These are phyloP conservation scores for Fusarium acutatum DNA, from an alignment of 2,329 filamentous ascomycete species.

Conservation along the genomic window DNA sequence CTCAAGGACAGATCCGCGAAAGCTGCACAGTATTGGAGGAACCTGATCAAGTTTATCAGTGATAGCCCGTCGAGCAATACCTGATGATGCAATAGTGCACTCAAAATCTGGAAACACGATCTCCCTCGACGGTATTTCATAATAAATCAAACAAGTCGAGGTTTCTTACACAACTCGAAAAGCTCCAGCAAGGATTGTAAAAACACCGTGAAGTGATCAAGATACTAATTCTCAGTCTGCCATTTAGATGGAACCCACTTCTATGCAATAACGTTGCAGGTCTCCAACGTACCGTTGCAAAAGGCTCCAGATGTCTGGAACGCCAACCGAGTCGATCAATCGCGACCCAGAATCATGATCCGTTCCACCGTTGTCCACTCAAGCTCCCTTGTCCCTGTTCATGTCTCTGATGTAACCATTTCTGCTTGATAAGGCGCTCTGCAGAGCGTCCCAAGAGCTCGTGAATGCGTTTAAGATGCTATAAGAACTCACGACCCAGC, in stretches of 20 bases:
- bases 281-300: background rate
- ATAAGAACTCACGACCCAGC: background rate
- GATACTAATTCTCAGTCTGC: background rate
- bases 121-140: background rate
- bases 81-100: background rate
- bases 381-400: constrained; percentile 6
- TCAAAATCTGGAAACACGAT: background rate
- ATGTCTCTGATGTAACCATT: constrained; percentile 7
- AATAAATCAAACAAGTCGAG: background rate
- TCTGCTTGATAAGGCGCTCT: background rate
- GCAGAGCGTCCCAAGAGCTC: background rate
- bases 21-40: background rate
- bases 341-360: constrained; percentile 5
- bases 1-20: background rate
- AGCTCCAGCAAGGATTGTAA: background rate
- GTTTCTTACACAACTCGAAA: background rate
- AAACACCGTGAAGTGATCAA: background rate
- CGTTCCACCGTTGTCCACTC: background rate
- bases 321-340: constrained; percentile 9
- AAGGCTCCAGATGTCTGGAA: background rate
- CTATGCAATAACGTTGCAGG: background rate
- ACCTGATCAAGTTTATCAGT: background rate
- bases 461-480: background rate
- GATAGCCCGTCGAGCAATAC: background rate
- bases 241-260: constrained; percentile 3